Evolutionary conservation across 192 early-diverging fungal genomes (phyloP), one percentile per base, ranked within the genome.

Genomic region (Diversispora eburnea): DNA sequence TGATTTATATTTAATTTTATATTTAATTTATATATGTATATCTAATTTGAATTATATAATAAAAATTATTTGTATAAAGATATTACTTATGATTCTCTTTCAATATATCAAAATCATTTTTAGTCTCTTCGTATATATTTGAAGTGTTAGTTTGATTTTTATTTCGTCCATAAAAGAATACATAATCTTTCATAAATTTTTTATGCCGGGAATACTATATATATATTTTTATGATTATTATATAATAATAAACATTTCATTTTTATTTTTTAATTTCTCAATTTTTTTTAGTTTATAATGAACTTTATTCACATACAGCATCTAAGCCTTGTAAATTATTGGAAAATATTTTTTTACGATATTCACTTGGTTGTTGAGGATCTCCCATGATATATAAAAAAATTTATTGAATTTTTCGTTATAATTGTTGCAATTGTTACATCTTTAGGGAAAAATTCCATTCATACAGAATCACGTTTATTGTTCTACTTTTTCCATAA

Each of bases 31-130:
- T 33, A 33, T 33, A 33, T 33, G 2, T 33, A 33, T 33, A n/a
- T n/a, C n/a, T n/a, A 1, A 33, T 33, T 33, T 33, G 2, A 33
- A 33, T 33, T 33, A 4, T 13, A 22, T 5, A 46, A 46, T 15
- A 19, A 55, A 0, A 39, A 13, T n/a, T 39, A 39, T 77, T 47
- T 22, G 46, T 72, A 25, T n/a, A n/a, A 12, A 42, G 12, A 12
- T 46, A 63, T 63, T 81, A 93, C 91, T 78, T 70, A 79, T 93
- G 92, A 55, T 91, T 85, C 72, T 86, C 82, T 15, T 83, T 78
- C n/a, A 93, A 75, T 51, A 92, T 86, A n/a, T 93, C 91, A 8
- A 82, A 57, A 68, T 93, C 91, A 0, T 86, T 86, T 56, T 83
- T 85, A 8, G 64, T 33, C 15, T 49, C 45, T 42, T n/a, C n/a